These are phyloP conservation scores for Puccinia hordei DNA, from an alignment of 1,284 basidiomycete genomes.

Conservation along the genomic window DNA sequence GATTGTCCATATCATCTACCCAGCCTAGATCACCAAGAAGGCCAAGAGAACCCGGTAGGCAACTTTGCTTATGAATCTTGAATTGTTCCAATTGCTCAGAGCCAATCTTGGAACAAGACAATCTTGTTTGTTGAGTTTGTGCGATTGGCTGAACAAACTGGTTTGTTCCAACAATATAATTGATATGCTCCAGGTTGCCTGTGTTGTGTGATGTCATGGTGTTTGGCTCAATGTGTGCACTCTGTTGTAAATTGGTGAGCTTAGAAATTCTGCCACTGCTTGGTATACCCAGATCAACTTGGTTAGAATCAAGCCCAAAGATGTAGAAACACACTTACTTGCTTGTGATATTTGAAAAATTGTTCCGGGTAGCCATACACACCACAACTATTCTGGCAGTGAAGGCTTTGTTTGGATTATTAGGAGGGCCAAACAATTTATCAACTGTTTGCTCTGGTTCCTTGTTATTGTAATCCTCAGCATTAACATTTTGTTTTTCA, in stretches of 20 bases:
- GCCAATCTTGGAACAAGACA: slow-evolving; percentile 82
- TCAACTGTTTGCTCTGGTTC: not conserved
- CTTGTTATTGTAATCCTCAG: not conserved
- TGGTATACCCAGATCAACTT: slow-evolving; percentile 56
- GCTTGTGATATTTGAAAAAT: slow-evolving; percentile 79
- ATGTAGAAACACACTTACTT: slow-evolving; percentile 8
- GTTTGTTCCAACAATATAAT: slow-evolving; percentile 96
- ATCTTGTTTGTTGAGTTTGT: slow-evolving; percentile 72
- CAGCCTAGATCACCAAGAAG: slow-evolving; percentile 89
- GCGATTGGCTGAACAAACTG: slow-evolving; percentile 87
- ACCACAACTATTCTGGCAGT: slow-evolving; percentile 80
- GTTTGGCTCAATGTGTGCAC: slow-evolving; percentile 98
- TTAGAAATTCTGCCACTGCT: slow-evolving; percentile 75
- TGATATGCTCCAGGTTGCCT: slow-evolving; percentile 91
- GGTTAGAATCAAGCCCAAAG: not conserved
- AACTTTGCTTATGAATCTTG: slow-evolving; percentile 75
- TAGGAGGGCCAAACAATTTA: not conserved
- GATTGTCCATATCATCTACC: slow-evolving; percentile 93
- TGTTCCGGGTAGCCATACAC: slow-evolving; percentile 84
- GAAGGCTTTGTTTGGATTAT: not conserved
- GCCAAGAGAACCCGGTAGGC: slow-evolving; percentile 88
- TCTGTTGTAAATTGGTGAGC: slow-evolving; percentile 93
- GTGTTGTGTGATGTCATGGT: slow-evolving; percentile 92
- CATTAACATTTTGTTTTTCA: slow-evolving; percentile 52
- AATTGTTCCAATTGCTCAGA: slow-evolving; percentile 82